These are phyloP conservation scores for Pythium brachiatum DNA, from an alignment of 352 stramenopile genomes.

Conservation along the genomic window DNA sequence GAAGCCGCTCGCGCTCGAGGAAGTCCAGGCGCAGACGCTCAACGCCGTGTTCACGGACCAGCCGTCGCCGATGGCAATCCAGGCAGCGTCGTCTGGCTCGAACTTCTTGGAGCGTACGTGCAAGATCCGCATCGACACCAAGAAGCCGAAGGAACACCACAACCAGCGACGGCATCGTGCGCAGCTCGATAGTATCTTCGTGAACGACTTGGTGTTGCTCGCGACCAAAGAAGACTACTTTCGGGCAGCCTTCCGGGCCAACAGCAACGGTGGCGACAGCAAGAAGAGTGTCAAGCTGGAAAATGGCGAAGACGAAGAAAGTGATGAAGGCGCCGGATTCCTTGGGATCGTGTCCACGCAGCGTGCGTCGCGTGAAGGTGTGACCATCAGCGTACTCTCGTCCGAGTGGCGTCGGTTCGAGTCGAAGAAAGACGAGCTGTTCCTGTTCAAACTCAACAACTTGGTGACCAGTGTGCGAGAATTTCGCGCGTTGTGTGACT, in stretches of 20 bases:
- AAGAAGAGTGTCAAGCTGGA: slow-evolving; percentile 2
- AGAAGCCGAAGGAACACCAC: slow-evolving; percentile 35
- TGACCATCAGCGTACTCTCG: slow-evolving; percentile 62
- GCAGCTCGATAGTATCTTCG: slow-evolving; percentile 50
- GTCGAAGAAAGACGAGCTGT: slow-evolving; percentile 43
- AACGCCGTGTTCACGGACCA: slow-evolving; percentile 74
- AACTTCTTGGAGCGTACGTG: slow-evolving; percentile 59
- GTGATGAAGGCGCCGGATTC: slow-evolving; percentile 30
- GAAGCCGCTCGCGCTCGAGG: slow-evolving; percentile 80
- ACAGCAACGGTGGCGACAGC: slow-evolving; percentile 4
- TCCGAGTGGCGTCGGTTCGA: slow-evolving; percentile 54
- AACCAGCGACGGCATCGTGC: slow-evolving; percentile 31
- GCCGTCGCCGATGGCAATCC: slow-evolving; percentile 46
- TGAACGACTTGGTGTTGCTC: slow-evolving; percentile 81
- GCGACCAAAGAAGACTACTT: slow-evolving; percentile 57
- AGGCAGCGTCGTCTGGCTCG: slow-evolving; percentile 40
- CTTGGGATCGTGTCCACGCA: slow-evolving; percentile 78
- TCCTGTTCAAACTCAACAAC: slow-evolving; percentile 85
- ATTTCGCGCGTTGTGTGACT: slow-evolving; percentile 84
- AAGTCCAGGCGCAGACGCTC: slow-evolving; percentile 87
- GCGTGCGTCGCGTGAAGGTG: slow-evolving; percentile 62
- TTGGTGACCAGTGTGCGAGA: slow-evolving; percentile 88
- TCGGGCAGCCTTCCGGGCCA: slow-evolving; percentile 27
- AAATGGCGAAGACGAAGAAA: background rate
- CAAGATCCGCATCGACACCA: slow-evolving; percentile 67